Conservation (phyloP, 2,329 filamentous ascomycete genomes). For the Verticillium dahliae region DNA sequence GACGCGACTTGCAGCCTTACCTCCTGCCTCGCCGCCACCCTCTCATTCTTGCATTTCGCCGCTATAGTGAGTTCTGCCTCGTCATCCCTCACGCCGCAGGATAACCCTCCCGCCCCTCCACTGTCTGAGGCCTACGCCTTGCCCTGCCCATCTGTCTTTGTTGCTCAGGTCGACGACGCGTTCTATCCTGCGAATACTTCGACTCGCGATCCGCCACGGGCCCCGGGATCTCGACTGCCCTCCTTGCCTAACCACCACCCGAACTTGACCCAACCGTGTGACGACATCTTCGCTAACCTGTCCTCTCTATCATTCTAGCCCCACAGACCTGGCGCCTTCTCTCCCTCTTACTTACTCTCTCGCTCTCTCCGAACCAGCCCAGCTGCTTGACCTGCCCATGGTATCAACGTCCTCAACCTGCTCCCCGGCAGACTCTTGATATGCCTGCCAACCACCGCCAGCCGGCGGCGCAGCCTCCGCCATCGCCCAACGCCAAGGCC, state of each 20-base stretch:
- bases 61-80: neutral
- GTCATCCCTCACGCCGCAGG: neutral
- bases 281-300: neutral
- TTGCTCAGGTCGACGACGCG: neutral
- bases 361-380: neutral
- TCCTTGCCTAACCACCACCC: neutral
- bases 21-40: conserved; percentile 3
- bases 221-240: neutral
- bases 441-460: conserved; percentile 49
- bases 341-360: neutral
- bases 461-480: conserved; percentile 39
- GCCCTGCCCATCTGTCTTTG: neutral
- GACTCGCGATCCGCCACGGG: neutral
- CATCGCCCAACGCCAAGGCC: conserved; percentile 43
- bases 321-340: conserved; percentile 8
- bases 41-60: neutral
- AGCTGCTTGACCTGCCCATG: conserved; percentile 25
- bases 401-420: conserved; percentile 24
- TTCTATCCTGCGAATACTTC: neutral
- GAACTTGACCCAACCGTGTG: neutral
- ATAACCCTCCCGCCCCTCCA: neutral
- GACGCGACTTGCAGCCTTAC: conserved; percentile 11
- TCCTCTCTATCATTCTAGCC: neutral
- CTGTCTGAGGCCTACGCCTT: neutral
- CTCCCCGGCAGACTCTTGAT: conserved; percentile 23